phyloP scores from a whole-genome alignment of 2,329 filamentous ascomycete species.

The Achaetomium macrosporum region DNA sequence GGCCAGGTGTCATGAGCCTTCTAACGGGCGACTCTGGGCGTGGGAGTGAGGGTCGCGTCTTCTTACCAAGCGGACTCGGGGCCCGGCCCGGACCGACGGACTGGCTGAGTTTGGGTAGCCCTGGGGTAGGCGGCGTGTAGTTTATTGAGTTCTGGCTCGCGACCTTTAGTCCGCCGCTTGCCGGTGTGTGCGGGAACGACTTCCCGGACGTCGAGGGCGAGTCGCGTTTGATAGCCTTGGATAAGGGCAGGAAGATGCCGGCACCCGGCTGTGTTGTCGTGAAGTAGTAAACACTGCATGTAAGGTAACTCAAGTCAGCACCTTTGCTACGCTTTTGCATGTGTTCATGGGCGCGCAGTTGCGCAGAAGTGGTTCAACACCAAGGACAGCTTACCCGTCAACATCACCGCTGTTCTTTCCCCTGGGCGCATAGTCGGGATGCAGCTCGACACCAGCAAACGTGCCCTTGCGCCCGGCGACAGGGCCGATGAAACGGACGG shows the following conservation, averaged over 20 bases:
- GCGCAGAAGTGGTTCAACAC: conserved; percentile 2
- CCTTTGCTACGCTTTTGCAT: conserved; percentile 18
- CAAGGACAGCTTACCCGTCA: conserved; percentile 63
- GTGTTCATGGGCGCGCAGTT: neutral
- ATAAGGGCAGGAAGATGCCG: conserved; percentile 87
- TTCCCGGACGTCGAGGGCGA: conserved; percentile 48
- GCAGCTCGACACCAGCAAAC: conserved; percentile 89
- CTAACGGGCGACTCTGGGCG: conserved; percentile 82
- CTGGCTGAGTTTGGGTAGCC: conserved; percentile 76
- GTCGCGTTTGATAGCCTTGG: conserved; percentile 68
- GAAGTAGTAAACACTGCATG: conserved; percentile 66
- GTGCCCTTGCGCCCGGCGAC: conserved; percentile 85
- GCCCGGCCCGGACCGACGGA: conserved; percentile 73
- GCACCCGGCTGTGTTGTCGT: conserved; percentile 69
- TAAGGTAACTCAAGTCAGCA: conserved; percentile 18
- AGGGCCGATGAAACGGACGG: conserved; percentile 78
- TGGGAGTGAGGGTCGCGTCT: conserved; percentile 68
- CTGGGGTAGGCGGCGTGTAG: conserved; percentile 59
- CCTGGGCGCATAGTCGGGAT: conserved; percentile 68
- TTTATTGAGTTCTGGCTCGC: conserved; percentile 53
- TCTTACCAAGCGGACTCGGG: conserved; percentile 66
- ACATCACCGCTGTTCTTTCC: conserved; percentile 97
- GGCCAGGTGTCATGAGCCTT: conserved; percentile 55
- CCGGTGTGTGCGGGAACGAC: conserved; percentile 61
- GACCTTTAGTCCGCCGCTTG: conserved; percentile 47